Evolutionary conservation across 139 green algal genomes (phyloP).

Genomic region (Tetradesmus obliquus): DNA sequence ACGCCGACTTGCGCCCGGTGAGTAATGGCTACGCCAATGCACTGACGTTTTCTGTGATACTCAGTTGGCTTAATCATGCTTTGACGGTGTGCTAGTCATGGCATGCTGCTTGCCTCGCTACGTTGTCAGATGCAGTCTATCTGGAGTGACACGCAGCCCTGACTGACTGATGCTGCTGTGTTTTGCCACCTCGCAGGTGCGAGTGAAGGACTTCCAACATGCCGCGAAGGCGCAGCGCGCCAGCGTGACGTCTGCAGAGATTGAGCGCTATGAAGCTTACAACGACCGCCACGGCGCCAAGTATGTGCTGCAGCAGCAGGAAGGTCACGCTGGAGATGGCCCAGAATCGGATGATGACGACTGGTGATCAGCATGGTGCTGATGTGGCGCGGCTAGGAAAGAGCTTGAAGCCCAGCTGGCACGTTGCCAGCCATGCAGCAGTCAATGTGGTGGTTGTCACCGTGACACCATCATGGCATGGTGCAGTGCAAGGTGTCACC

Average conservation of each 20-base stretch:
- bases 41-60: too few relatives aligned
- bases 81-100: too few relatives aligned
- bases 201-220: conserved; percentile 83
- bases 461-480: too few relatives aligned
- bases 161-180: neutral
- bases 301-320: conserved; percentile 50
- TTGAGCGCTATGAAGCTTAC: conserved; percentile 88
- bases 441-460: too few relatives aligned
- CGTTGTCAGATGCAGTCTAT: too few relatives aligned
- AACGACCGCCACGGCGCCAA: conserved; percentile 88
- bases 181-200: conserved; percentile 11
- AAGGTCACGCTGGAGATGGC: neutral
- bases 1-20: conserved; percentile 79
- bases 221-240: conserved; percentile 69
- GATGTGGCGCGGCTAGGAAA: neutral
- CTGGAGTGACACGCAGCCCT: too few relatives aligned
- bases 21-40: neutral
- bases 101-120: neutral
- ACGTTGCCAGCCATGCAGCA: neutral
- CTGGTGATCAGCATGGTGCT: neutral
- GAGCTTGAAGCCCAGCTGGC: too few relatives aligned
- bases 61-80: too few relatives aligned
- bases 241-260: conserved; percentile 77
- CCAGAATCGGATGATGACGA: conserved; percentile 28
- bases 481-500: too few relatives aligned